Percentiles rank a stretch among this genome's conserved stretches.
These are phyloP conservation scores for Aspergillus transmontanensis DNA, from an alignment of 2,329 filamentous ascomycete species.

Conservation along the genomic window DNA sequence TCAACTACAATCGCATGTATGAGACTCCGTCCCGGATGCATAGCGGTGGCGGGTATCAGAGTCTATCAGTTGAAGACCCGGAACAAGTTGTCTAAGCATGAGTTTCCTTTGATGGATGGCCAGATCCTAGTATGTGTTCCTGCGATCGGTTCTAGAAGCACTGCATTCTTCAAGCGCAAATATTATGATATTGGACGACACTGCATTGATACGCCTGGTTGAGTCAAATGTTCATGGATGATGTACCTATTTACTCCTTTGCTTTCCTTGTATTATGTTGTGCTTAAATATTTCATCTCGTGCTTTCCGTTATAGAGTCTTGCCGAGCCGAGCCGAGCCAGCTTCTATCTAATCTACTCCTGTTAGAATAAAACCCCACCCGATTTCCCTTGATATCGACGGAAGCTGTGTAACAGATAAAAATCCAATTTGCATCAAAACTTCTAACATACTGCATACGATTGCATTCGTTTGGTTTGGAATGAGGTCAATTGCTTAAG, in stretches of 20 bases:
- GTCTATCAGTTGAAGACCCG: constrained; percentile 43
- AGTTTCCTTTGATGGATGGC: too few relatives aligned
- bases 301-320: background rate
- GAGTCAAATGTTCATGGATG: constrained; percentile 9
- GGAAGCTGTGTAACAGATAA: too few relatives aligned
- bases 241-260: background rate
- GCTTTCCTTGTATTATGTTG: constrained; percentile 19
- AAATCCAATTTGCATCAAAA: too few relatives aligned
- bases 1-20: constrained; percentile 90
- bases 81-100: constrained; percentile 31
- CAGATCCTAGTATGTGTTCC: background rate
- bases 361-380: too few relatives aligned
- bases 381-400: too few relatives aligned
- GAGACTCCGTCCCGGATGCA: constrained; percentile 75
- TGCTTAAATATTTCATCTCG: constrained; percentile 12
- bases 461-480: too few relatives aligned
- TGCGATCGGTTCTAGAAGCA: background rate
- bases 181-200: constrained; percentile 13
- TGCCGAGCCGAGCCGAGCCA: background rate
- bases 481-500: too few relatives aligned
- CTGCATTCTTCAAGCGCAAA: background rate
- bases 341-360: background rate
- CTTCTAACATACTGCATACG: too few relatives aligned
- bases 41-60: constrained; percentile 62
- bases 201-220: constrained; percentile 12